Evolutionary conservation across 345 rosid species (phyloP), one percentile per base, ranked within the genome.

Genomic region (Hibiscus mutabilis): DNA sequence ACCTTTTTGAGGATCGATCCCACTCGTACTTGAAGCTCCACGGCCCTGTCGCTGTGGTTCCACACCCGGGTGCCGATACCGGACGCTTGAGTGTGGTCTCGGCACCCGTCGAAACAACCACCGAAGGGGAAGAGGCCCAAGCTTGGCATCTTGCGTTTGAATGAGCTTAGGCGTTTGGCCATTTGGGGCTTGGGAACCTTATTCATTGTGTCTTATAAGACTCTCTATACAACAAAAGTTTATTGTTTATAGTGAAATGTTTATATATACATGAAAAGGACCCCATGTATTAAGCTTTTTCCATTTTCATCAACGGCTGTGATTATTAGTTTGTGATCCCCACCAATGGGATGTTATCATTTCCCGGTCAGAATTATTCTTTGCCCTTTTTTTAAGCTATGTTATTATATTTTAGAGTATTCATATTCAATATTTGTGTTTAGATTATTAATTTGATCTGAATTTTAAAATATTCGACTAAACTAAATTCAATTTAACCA

Each of bases 1-100:
- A 91, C 93, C 57, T 85, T 86, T 79, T 86, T 93, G 40, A 91
- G 88, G 57, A 89, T 84, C 18, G 98, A 91, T 37, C 97, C 93
- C 12, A 91, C 91, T 64, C 97, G 84, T 71, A 91, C 77, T 76
- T 91, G 97, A 66, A 93, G 80, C 82, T 91, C 93, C 60, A 91
- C 75, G 0, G 93, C 79, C 74, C 87, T 78, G 78, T 89, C 93
- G 4, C 93, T 88, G 69, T 82, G 80, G 85, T 93, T 93, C 87
- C 84, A 91, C 70, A 93, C 81, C 55, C 93, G 87, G 58, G 90
- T 82, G 2, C 89, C 87, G 9, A 82, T 67, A 35, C 90, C 86
- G 7, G 85, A 83, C 6, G 82, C 53, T 55, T 78, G 86, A 2
- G 93, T 65, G 13, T 85, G 88, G 78, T 89, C 91, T 0, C 89